Base-by-base conservation (phyloP, 108 stramenopile species). In the Nitzschia inconspicua region DNA sequence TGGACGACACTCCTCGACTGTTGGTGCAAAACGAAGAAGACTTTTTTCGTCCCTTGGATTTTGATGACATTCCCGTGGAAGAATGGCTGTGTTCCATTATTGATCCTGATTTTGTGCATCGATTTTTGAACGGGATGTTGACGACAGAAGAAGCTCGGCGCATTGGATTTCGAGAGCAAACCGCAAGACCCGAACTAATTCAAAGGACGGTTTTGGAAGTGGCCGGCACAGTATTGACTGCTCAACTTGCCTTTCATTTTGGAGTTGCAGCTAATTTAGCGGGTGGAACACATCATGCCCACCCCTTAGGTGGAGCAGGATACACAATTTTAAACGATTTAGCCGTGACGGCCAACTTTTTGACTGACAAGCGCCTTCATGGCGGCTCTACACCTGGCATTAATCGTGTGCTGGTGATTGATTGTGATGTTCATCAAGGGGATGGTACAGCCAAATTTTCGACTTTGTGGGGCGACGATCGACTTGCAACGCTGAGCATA, bases 371-470 rank as follows among this genome's bases (percentile, higher is more conserved):
- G 7, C 4, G 23, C 7, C 31, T 10, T 14, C 4, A 16, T 22
- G 16, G 7, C 13, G 44, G 24, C 3, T 31, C 13, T 3, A 7
- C 18, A 56, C 2, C 48, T 19, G 23, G 13, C 4, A 62, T 84
- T 13, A 46, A 81, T 36, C 66, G 80, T n/a, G 85, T 93, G 10
- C 49, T 90, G 37, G 82, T 89, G 25, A 76, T 93, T 31, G 92
- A 93, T 68, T 83, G 84, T 31, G 92, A 93, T 64, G 92, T 89
- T 3, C 92, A 93, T 74, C 92, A 93, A 50, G 92, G 79, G 0
- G 80, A 86, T 62, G 84, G 84, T 1, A 82, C 80, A 10, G 77
- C 76, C 39, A 31, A 61, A 51, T 75, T 81, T 55, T 48, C 57
- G 2, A 32, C 28, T 10, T 43, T 71, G 14, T 63, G 63, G 63